These are phyloP conservation scores for Phytophthora idaei DNA, from an alignment of 352 stramenopile species.

Conservation along the genomic window DNA sequence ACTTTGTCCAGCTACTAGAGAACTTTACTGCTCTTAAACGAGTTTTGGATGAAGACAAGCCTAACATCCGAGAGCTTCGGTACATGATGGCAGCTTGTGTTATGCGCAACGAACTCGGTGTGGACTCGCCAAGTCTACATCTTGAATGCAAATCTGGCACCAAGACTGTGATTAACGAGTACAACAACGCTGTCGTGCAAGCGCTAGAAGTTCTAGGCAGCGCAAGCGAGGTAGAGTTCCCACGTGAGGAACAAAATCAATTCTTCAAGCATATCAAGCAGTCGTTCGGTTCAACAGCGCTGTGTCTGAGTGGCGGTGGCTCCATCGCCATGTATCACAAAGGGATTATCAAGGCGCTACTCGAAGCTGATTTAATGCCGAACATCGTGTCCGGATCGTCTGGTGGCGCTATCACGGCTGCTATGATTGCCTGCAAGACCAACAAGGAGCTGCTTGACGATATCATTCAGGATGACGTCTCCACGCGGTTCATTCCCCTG, in stretches of 20 bases:
- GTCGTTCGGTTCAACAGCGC: constrained; percentile 89
- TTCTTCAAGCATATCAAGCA: constrained; percentile 75
- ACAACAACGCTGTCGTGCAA: constrained; percentile 47
- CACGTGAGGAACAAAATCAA: constrained; percentile 27
- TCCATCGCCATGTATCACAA: constrained; percentile 95
- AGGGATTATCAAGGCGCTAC: constrained; percentile 91
- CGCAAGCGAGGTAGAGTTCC: constrained; percentile 31
- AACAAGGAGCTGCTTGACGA: constrained; percentile 84
- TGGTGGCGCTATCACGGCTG: constrained; percentile 91
- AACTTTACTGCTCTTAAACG: constrained; percentile 46
- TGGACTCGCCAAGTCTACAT: constrained; percentile 62
- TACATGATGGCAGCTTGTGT: constrained; percentile 72
- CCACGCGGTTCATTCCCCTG: constrained; percentile 53
- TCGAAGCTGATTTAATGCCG: constrained; percentile 89
- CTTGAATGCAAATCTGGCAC: constrained; percentile 66
- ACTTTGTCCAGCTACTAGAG: constrained; percentile 58
- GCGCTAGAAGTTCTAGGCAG: constrained; percentile 53
- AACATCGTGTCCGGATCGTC: constrained; percentile 95
- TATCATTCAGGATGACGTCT: constrained; percentile 65
- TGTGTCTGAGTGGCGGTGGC: constrained; percentile 94
- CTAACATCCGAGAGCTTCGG: constrained; percentile 54
- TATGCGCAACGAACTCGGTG: constrained; percentile 70
- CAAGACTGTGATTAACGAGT: constrained; percentile 67
- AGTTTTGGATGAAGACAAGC: constrained; percentile 28
- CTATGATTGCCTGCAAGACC: constrained; percentile 84